Conservation (phyloP, 768 basidiomycete genomes). For the Phallus indusiatus region DNA sequence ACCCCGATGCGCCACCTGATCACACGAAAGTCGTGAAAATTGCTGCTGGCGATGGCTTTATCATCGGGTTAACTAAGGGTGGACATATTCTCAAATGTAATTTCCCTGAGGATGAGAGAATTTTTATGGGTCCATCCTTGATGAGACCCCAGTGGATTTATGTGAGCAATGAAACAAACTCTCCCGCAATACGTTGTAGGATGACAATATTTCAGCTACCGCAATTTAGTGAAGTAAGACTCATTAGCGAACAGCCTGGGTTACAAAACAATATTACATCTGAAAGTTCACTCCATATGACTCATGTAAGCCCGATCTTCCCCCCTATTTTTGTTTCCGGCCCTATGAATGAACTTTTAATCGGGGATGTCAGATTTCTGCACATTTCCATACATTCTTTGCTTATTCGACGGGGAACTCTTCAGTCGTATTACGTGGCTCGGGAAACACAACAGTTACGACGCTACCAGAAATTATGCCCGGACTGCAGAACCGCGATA, state of each 20-base stretch:
- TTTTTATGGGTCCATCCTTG: slow-evolving; percentile 10
- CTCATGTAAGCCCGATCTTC: slow-evolving; percentile 49
- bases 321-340: slow-evolving; percentile 1
- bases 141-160: slow-evolving; percentile 54
- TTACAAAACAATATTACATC: slow-evolving; percentile 26
- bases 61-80: slow-evolving; percentile 72
- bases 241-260: slow-evolving; percentile 34
- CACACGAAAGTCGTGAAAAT: slow-evolving; percentile 58
- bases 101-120: slow-evolving; percentile 33
- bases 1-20: slow-evolving; percentile 17
- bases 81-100: slow-evolving; percentile 68
- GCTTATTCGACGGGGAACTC: slow-evolving; percentile 65
- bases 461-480: slow-evolving; percentile 54
- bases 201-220: slow-evolving; percentile 42
- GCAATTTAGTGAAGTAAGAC: slow-evolving; percentile 55
- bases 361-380: slow-evolving; percentile 57
- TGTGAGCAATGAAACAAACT: slow-evolving; percentile 31
- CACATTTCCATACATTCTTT: slow-evolving; percentile 73
- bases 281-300: slow-evolving; percentile 50
- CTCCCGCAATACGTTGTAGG: background rate
- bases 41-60: slow-evolving; percentile 61
- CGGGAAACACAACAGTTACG: slow-evolving; percentile 28
- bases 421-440: slow-evolving; percentile 69
- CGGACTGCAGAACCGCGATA: slow-evolving; percentile 60
- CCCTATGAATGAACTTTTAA: slow-evolving; percentile 11